Base-by-base conservation (phyloP, 1,139 yeast genomes). In the Tardiomyces digboiensis region DNA sequence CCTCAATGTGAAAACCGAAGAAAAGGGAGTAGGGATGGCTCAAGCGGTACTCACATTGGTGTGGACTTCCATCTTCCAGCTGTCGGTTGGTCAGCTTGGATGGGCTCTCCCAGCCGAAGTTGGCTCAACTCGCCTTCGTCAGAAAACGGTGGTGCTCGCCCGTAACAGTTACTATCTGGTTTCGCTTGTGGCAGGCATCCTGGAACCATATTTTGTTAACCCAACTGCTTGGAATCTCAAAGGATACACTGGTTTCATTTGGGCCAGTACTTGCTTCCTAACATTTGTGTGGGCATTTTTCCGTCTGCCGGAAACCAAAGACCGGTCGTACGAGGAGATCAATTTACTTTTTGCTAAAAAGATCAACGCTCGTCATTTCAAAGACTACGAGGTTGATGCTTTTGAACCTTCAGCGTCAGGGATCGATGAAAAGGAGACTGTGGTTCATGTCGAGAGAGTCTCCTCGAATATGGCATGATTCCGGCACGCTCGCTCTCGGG, bases 151-250 rank as follows among this genome's bases (percentile, higher is more conserved):
- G 47, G 74, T 75, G 49, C 57, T 78, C 49, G 75, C 82, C 2
- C 72, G 80, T 58, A 71, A 72, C 52, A 57, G 69, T 38, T 74
- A 74, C 61, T n/a, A n/a, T n/a, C n/a, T n/a, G 4, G 62, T 70
- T 36, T 70, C 72, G 38, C 70, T 77, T 49, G 62, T 74, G 38
- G 65, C 58, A 57, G 54, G 72, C 19, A 62, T 76, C 36, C 64
- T 73, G 23, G 70, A 71, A 45, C 83, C 84, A 14, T 74, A 76
- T 55, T 72, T 78, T 80, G 67, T 79, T 57, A 77, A 76, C 57
- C 76, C 79, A 2, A 66, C 71, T 14, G 73, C 74, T 12, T 75
- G 78, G 68, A 70, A 75, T 52, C 69, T 78, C 77, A 67, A 72
- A 47, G 83, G 80, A 29, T 76, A 78, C 58, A 68, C 78, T 18